These are phyloP conservation scores for Fusarium incarnatum DNA, from an alignment of 2,329 filamentous ascomycete species.

Conservation along the genomic window DNA sequence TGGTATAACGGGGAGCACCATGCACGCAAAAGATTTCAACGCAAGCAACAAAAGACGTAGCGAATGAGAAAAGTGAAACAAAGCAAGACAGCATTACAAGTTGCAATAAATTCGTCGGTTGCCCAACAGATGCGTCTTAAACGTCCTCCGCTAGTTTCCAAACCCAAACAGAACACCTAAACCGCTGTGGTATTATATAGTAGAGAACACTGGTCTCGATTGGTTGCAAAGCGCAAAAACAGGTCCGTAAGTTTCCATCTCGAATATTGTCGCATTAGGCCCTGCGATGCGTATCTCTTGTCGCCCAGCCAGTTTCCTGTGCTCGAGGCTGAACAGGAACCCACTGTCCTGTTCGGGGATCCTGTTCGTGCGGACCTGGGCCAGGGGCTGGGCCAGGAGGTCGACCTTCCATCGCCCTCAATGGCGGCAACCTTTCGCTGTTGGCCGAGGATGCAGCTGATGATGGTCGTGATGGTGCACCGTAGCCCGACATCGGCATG, in stretches of 20 bases:
- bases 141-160: conserved; percentile 38
- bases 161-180: conserved; percentile 35
- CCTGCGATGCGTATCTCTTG: conserved; percentile 44
- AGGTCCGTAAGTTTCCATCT: conserved; percentile 13
- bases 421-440: conserved; percentile 60
- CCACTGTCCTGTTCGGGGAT: conserved; percentile 54
- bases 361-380: conserved; percentile 50
- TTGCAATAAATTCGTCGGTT: conserved; percentile 40
- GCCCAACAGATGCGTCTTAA: conserved; percentile 48
- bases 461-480: conserved; percentile 52
- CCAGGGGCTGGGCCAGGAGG: conserved; percentile 43
- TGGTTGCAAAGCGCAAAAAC: background rate
- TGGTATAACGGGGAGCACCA: conserved; percentile 16
- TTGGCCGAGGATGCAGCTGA: conserved; percentile 54
- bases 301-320: conserved; percentile 54
- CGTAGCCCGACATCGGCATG: conserved; percentile 55
- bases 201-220: conserved; percentile 24
- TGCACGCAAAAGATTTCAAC: conserved; percentile 33
- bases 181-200: conserved; percentile 42
- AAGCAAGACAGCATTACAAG: conserved; percentile 23
- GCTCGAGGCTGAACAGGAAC: conserved; percentile 48
- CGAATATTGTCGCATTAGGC: conserved; percentile 34
- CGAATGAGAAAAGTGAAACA: conserved; percentile 23
- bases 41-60: conserved; percentile 26
- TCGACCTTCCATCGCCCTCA: conserved; percentile 59